Evolutionary conservation across 2,329 filamentous ascomycete species (phyloP).

Genomic region (Teratosphaeria zuluensis): DNA sequence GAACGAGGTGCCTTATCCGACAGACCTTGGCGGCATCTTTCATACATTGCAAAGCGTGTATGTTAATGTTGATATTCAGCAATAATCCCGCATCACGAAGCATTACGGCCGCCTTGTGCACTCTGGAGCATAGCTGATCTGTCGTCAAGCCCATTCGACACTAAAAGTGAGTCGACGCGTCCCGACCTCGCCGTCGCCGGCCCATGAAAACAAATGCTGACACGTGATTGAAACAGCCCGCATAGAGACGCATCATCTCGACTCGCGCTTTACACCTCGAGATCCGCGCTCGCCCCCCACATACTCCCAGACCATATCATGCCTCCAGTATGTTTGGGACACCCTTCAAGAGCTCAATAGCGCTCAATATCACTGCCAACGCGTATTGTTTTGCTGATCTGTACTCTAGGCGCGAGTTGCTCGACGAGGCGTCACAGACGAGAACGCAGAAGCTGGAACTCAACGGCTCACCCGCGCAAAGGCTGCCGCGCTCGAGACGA

Average conservation of each 20-base stretch:
- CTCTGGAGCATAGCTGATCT: constrained; percentile 11
- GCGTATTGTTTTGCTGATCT: constrained; percentile 31
- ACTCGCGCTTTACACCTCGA: not conserved
- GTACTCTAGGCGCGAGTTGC: constrained; percentile 55
- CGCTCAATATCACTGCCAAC: not conserved
- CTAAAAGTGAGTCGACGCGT: constrained; percentile 7
- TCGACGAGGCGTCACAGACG: constrained; percentile 70
- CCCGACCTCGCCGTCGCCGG: constrained; percentile 2
- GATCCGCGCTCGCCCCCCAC: not conserved
- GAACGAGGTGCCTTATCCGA: constrained; percentile 3
- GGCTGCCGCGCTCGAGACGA: constrained; percentile 55
- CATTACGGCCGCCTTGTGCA: constrained; percentile 12
- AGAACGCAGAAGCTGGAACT: constrained; percentile 76
- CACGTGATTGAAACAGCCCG: constrained; percentile 14
- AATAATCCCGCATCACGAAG: constrained; percentile 14
- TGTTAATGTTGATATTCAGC: constrained; percentile 22
- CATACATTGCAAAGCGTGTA: constrained; percentile 15
- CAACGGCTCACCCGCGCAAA: constrained; percentile 90
- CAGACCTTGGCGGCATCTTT: constrained; percentile 11
- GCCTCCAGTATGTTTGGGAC: constrained; percentile 26
- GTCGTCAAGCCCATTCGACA: constrained; percentile 1
- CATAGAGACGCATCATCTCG: not conserved
- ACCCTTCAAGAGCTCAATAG: not conserved
- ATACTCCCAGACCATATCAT: constrained; percentile 16
- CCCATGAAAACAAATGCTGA: constrained; percentile 17